Base-by-base conservation (phyloP, 2,329 filamentous ascomycete species). In the Monosporascus sp. region DNA sequence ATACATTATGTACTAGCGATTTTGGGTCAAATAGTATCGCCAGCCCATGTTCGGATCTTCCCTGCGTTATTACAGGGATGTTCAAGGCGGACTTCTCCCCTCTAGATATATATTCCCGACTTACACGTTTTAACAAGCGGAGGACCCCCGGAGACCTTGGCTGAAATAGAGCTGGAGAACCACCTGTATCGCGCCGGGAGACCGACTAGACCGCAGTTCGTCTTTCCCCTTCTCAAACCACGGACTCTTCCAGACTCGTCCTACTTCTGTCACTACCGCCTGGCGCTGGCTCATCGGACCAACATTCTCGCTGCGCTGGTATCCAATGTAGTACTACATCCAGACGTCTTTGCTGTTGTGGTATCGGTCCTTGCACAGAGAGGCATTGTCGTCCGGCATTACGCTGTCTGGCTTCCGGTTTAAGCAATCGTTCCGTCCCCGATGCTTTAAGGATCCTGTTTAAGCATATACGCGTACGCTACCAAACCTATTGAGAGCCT, bases 51-150 rank as follows among this genome's bases (percentile, higher is more conserved):
- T 69, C 65, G 58, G 65, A 56, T 68, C 63, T 65, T 65, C 66
- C 66, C 65, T 60, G 65, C 61, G 63, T 65, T 61, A 66, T 67
- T 67, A 63, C 72, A 71, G 69, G 66, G 65, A 63, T 65, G 63
- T 56, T 59, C 54, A 52, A 43, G 52, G 64, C 67, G 66, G 65
- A 68, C 66, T 66, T 31, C 61, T 58, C 63, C 64, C 67, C 69
- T 71, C 71, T 65, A 75, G 67, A 73, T 72, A 46, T 71, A 75
- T 76, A 75, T 73, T 75, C 72, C 74, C 74, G 72, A 75, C 70
- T 64, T 72, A 66, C 31, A 35, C 72, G 72, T 65, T 73, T 72
- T 72, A 72, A 70, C 68, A 69, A 66, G 69, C 69, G 68, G 70
- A 71, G 69, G 73, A 70, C 70, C 72, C 74, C 71, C 43, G 70